These are phyloP conservation scores for Marasmius sp. DNA, from an alignment of 1,284 basidiomycete genomes.

Conservation along the genomic window DNA sequence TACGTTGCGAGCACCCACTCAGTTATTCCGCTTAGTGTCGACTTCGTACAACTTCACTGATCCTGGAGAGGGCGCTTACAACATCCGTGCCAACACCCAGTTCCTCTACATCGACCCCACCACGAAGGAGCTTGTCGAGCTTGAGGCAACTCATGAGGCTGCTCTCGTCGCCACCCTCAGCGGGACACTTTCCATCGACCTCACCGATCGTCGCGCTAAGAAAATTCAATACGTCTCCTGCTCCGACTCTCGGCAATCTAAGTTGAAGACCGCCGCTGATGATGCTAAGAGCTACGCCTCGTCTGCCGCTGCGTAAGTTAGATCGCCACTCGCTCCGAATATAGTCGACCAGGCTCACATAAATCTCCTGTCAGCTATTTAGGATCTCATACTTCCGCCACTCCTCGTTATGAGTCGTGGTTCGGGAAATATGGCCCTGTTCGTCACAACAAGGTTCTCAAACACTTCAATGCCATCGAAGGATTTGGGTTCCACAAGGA, in stretches of 20 bases:
- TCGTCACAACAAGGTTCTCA: conserved; percentile 37
- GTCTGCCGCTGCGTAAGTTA: conserved; percentile 28
- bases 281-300: conserved; percentile 40
- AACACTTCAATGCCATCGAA: conserved; percentile 39
- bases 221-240: conserved; percentile 41
- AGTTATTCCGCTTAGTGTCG: conserved; percentile 32
- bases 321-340: neutral
- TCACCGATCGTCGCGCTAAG: conserved; percentile 27
- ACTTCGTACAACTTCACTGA: conserved; percentile 49
- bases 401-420: conserved; percentile 47
- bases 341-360: neutral
- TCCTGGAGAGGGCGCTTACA: conserved; percentile 39
- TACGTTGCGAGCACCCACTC: neutral
- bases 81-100: conserved; percentile 39
- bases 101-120: conserved; percentile 40
- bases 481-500: conserved; percentile 32
- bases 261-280: conserved; percentile 35
- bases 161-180: conserved; percentile 34
- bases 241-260: conserved; percentile 33
- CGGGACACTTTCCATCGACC: conserved; percentile 36
- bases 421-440: conserved; percentile 45
- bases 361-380: conserved; percentile 26
- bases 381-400: conserved; percentile 30
- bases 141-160: conserved; percentile 13
- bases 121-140: conserved; percentile 19